Evolutionary conservation across 768 basidiomycete species (phyloP).

Genomic region (Mycena belliarum): DNA sequence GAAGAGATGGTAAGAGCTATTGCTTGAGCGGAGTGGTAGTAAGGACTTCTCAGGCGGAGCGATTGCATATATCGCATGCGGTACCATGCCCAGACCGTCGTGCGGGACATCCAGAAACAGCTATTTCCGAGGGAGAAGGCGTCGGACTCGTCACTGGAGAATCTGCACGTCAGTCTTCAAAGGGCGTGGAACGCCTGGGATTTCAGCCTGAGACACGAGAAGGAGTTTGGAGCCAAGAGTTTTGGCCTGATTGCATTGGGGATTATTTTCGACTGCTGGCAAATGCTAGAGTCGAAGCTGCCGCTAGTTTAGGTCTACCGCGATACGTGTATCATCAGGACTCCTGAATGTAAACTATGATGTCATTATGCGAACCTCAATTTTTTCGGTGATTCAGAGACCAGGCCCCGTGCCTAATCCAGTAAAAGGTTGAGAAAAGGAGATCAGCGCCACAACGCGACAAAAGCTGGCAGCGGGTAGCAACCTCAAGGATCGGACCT

Average conservation of each 20-base stretch:
- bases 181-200: constrained; percentile 70
- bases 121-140: constrained; percentile 30
- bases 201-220: constrained; percentile 44
- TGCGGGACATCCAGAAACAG: constrained; percentile 47
- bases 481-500: too few species aligned
- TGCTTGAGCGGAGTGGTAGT: too few species aligned
- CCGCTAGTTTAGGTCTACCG: too few species aligned
- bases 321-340: too few species aligned
- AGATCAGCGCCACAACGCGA: too few species aligned
- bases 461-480: too few species aligned
- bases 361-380: too few species aligned
- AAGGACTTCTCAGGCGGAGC: constrained; percentile 36
- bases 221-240: constrained; percentile 56
- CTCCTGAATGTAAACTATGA: too few species aligned
- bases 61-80: constrained; percentile 65
- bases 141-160: constrained; percentile 27
- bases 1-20: constrained; percentile 37
- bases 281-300: constrained; percentile 28
- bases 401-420: too few species aligned
- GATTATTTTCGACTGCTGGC: constrained; percentile 59
- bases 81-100: constrained; percentile 53
- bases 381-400: too few species aligned
- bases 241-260: constrained; percentile 69
- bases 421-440: too few species aligned
- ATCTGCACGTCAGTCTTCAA: constrained; percentile 42